These are phyloP conservation scores for Pestalotiopsis sp. DNA, from an alignment of 2,329 filamentous ascomycete species.

Conservation along the genomic window DNA sequence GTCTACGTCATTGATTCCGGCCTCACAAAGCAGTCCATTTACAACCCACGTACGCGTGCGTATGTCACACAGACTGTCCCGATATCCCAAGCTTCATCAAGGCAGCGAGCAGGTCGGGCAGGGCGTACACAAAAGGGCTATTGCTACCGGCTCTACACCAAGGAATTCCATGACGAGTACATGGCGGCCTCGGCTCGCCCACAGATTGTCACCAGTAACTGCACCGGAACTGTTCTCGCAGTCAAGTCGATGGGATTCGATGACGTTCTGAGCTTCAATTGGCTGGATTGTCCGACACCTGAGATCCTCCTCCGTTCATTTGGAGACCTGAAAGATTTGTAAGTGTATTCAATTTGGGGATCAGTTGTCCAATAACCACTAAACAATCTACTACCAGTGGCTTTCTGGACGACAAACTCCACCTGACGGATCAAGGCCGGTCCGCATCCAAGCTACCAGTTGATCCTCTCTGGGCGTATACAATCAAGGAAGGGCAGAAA, in stretches of 20 bases:
- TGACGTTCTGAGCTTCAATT: not conserved
- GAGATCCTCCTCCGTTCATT: not conserved
- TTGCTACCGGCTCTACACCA: not conserved
- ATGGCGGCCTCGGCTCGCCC: not conserved
- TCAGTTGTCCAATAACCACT: not conserved
- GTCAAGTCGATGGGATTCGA: not conserved
- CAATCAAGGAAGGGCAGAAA: not conserved
- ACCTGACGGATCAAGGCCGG: not conserved
- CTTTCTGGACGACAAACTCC: not conserved
- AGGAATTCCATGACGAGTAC: not conserved
- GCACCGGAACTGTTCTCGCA: not conserved
- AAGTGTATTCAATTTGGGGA: not conserved
- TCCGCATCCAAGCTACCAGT: not conserved
- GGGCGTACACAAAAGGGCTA: not conserved
- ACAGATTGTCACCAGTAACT: not conserved
- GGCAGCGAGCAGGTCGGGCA: not conserved
- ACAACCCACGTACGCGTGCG: slow-evolving; percentile 41
- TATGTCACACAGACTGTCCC: slow-evolving; percentile 14
- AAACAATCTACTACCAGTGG: not conserved
- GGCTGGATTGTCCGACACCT: not conserved
- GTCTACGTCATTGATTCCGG: slow-evolving; percentile 52
- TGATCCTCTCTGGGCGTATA: not conserved
- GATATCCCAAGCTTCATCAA: not conserved
- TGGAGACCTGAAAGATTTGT: not conserved
- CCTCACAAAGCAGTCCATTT: slow-evolving; percentile 37